Base-by-base conservation (phyloP, 1,284 basidiomycete species). In the Boletus smithii region DNA sequence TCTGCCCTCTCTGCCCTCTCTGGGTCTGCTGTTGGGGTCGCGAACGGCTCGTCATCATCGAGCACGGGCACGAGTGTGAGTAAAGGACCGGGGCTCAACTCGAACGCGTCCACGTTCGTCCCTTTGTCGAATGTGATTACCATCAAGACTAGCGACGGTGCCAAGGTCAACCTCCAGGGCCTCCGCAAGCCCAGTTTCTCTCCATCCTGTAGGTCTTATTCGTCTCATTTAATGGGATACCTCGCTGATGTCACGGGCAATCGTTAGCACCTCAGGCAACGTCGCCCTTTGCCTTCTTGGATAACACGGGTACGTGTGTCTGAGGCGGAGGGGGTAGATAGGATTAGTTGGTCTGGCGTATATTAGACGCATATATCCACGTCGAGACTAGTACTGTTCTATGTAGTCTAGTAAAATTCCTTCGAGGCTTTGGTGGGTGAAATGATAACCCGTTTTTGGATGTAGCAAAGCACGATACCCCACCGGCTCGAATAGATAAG, bases 231-330 rank as follows among this genome's bases (percentile, higher is more conserved):
- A 5, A 32, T 14, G 16, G n/a, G n/a, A n/a, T 3, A 1, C 1
- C 3, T 29, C 4, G n/a, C 46, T 53, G 43, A 64, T 40, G 5
- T 17, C 4, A 33, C 4, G 14, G 37, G 22, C 18, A 18, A 1
- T 22, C 16, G 18, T 24, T 45, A 65, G 60, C 60, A 29, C 55
- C 61, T 7, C 63, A 58, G 24, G 32, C 57, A 0, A 48, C 54
- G 2, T 65, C 63, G 5, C 63, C 61, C 1, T 65, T 64, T 35
- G 52, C 63, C 16, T 51, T 65, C 14, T 26, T 61, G 37, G 60
- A 65, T 16, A 59, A 37, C 17, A 29, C 42, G 7, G 57, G 49
- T 17, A 18, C 53, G 7, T 60, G 51, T 35, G 32, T 58, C 22
- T 53, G 37, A 59, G n/a, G 17, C 16, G 14, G 14, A 24, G 27